A percentile compares a stretch with the other conserved stretches of the same genome.
phyloP scores from a whole-genome alignment of 495 filamentous ascomycete species.

The Lineolata rhizophorae region DNA sequence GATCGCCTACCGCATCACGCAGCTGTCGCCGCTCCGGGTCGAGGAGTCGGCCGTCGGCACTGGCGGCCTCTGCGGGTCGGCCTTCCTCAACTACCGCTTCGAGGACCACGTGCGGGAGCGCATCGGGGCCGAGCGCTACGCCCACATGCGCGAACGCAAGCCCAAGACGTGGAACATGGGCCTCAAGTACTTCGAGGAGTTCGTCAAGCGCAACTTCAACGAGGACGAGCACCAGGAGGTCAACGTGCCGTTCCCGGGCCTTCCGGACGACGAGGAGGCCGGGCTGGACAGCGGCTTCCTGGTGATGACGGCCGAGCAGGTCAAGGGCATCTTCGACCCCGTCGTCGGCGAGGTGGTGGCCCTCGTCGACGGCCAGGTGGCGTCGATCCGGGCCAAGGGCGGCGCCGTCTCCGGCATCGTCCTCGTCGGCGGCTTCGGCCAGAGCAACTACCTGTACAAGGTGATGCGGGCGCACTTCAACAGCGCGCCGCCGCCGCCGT shows the following conservation, averaged over 20 bases:
- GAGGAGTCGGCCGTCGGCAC: conserved; percentile 23
- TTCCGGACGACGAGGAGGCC: conserved; percentile 35
- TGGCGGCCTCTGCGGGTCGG: conserved; percentile 27
- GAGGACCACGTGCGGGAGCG: conserved; percentile 22
- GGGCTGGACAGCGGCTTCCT: conserved; percentile 22
- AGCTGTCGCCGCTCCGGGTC: conserved; percentile 7
- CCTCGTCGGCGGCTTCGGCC: conserved; percentile 54
- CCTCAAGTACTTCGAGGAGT: conserved; percentile 53
- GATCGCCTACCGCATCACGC: conserved; percentile 23
- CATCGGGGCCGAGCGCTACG: conserved; percentile 19
- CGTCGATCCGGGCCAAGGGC: conserved; percentile 27
- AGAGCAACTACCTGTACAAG: conserved; percentile 40
- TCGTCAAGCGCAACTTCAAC: conserved; percentile 38
- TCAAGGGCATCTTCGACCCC: conserved; percentile 24
- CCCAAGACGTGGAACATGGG: conserved; percentile 47
- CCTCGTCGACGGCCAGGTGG: conserved; percentile 36
- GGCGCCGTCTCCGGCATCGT: conserved; percentile 43
- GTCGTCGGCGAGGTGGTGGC: conserved; percentile 33
- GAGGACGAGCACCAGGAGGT: conserved; percentile 48
- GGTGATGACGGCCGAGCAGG: conserved; percentile 20
- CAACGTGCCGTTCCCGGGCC: conserved; percentile 50
- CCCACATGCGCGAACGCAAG: conserved; percentile 21
- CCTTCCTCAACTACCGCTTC: conserved; percentile 24
- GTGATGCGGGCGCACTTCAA: conserved; percentile 40
- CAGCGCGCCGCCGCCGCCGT: conserved; percentile 38